Conservation (phyloP, 306 rosid species). For the Malus sieversii region DNA sequence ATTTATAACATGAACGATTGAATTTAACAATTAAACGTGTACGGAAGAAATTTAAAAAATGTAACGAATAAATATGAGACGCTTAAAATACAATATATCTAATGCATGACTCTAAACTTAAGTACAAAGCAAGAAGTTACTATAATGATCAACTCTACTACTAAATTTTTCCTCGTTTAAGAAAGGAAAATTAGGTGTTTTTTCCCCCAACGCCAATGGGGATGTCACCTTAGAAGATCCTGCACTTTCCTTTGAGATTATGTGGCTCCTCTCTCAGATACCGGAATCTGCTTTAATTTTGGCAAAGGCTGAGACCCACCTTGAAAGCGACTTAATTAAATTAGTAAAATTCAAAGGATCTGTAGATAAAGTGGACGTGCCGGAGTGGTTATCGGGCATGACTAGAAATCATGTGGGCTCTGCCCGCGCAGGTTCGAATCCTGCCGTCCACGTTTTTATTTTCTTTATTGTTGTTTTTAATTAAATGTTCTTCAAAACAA, state of each 20-base stretch:
- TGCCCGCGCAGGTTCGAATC: constrained; percentile 73
- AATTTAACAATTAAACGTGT: too few species aligned
- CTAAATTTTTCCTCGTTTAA: neutral
- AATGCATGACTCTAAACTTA: too few species aligned
- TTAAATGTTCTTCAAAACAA: neutral
- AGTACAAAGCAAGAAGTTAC: too few species aligned
- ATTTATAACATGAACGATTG: too few species aligned
- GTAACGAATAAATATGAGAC: too few species aligned
- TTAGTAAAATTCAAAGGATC: fast-evolving
- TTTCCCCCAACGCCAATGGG: neutral
- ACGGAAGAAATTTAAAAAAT: too few species aligned
- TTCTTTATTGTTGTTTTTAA: neutral
- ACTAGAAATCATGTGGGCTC: constrained; percentile 68
- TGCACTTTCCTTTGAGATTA: neutral
- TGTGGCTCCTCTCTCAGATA: neutral
- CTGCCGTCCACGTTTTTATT: constrained; percentile 36
- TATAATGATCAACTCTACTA: too few species aligned
- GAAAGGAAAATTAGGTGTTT: neutral
- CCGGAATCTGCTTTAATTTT: neutral
- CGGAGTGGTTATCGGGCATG: constrained; percentile 69
- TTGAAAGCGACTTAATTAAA: neutral
- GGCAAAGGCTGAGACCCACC: too few species aligned
- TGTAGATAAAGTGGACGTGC: constrained; percentile 12
- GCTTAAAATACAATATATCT: too few species aligned
- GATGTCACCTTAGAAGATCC: neutral